Conservation (phyloP, 2,329 filamentous ascomycete genomes). For the Dactylonectria macrodidyma region DNA sequence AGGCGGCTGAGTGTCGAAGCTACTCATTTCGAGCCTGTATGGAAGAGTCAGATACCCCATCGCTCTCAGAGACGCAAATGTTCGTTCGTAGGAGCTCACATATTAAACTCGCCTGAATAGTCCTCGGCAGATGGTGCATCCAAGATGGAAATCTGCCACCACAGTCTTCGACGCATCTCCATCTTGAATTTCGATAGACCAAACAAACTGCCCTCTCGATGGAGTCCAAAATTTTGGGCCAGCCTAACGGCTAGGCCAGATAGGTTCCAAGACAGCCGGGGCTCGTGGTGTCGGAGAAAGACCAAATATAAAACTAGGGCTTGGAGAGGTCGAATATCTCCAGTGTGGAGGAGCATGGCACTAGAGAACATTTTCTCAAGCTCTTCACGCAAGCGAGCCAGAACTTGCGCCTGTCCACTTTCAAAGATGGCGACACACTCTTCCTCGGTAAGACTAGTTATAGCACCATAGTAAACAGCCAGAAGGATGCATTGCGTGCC, state of each 20-base stretch:
- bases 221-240: constrained; percentile 26
- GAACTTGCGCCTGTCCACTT: constrained; percentile 8
- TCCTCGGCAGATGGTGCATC: constrained; percentile 25
- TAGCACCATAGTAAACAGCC: constrained; percentile 17
- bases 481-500: constrained; percentile 22
- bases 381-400: constrained; percentile 10
- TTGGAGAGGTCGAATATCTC: constrained; percentile 21
- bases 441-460: constrained; percentile 19
- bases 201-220: constrained; percentile 27
- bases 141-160: constrained; percentile 25
- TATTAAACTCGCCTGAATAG: constrained; percentile 20
- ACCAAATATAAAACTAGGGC: constrained; percentile 15
- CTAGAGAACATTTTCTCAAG: constrained; percentile 19
- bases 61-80: neutral
- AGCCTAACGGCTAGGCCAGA: constrained; percentile 19
- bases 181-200: constrained; percentile 18
- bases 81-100: neutral
- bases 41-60: too few relatives aligned
- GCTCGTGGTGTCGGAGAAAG: constrained; percentile 24
- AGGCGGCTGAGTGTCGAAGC: constrained; percentile 19
- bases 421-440: constrained; percentile 17
- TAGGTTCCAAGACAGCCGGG: constrained; percentile 20
- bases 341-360: constrained; percentile 19
- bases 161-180: constrained; percentile 22
- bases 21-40: constrained; percentile 20